Evolutionary conservation across 768 basidiomycete genomes (phyloP), one percentile per base, ranked within the genome.

Genomic region (Kwoniella dejecticola): DNA sequence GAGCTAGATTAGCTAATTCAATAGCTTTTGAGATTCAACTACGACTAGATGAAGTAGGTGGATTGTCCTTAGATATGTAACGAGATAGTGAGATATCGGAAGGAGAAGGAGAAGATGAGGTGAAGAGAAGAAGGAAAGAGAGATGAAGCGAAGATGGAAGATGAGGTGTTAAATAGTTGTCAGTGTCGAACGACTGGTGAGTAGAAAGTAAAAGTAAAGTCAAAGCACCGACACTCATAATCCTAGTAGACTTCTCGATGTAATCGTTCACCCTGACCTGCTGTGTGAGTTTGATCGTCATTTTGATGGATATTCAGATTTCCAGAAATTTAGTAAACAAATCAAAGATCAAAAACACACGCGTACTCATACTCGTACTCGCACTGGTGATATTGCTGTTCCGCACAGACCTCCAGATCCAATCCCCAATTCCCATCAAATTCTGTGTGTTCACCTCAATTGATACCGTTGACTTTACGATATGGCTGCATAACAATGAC

Each of bases 1-100:
- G 23, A 44, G 23, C 21, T 45, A 62, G 40, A n/a, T 55, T n/a
- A 40, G 24, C 48, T 60, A 48, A 40, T 7, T 45, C 33, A 15
- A 36, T 15, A 36, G 33, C 33, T 36, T 36, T 36, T 36, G 7
- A 56, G 27, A 47, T 30, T 33, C 36, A 44, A 64, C 38, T 27
- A 29, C 49, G 24, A 38, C 36, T 21, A 42, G 44, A 50, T 30
- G 36, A 44, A 6, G 31, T n/a, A 23, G 24, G 47, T 11, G 13
- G 23, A 38, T 42, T 13, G 12, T 19, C 41, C 19, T 26, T 31
- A 56, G 60, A n/a, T n/a, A 49, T 21, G 26, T n/a, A 15, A 31
- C n/a, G n/a, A n/a, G n/a, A n/a, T n/a, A n/a, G n/a, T n/a, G 38
- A 31, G 29, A 44, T 23, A 40, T 19, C n/a, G 31, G 52, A 47